Evolutionary conservation across 1,139 yeast genomes (phyloP).

Genomic region (Candida sp.): DNA sequence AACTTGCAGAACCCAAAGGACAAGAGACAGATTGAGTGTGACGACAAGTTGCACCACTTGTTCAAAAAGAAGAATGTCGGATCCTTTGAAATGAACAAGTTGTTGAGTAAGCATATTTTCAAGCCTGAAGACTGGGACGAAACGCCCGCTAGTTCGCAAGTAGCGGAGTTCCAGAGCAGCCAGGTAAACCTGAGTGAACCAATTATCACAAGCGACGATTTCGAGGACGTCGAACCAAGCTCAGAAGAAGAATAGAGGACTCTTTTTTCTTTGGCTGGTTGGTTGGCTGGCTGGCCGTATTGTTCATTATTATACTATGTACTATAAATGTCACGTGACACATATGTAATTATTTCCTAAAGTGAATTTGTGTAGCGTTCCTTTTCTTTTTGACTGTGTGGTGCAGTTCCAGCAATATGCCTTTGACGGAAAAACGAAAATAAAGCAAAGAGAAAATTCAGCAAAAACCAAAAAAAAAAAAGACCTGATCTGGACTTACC

Average conservation of each 20-base stretch:
- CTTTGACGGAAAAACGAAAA: too few relatives aligned
- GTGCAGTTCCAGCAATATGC: too few relatives aligned
- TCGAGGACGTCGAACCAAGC: constrained; percentile 3
- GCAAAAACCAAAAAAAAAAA: too few relatives aligned
- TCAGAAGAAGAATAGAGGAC: constrained; percentile 10
- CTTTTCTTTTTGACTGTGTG: too few relatives aligned
- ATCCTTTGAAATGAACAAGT: constrained; percentile 72
- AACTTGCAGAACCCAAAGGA: constrained; percentile 73
- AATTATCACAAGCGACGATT: background rate
- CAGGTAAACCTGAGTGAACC: too few relatives aligned
- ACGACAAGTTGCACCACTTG: constrained; percentile 59
- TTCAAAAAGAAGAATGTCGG: constrained; percentile 64
- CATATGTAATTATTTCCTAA: background rate
- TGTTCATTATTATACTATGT: constrained; percentile 1
- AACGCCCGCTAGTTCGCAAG: background rate
- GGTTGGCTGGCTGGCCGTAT: too few relatives aligned
- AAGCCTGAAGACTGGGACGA: constrained; percentile 38
- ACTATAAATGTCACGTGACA: background rate
- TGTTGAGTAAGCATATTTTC: constrained; percentile 54
- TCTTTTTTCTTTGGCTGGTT: too few relatives aligned
- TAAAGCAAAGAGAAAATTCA: too few relatives aligned
- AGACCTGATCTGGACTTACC: too few relatives aligned
- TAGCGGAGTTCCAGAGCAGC: background rate
- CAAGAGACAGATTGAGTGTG: constrained; percentile 70
- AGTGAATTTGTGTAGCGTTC: background rate